A percentile compares a stretch with the other conserved stretches of the same genome.
Conservation (phyloP, 176 grass and related monocot species). For the Panicum miliaceum region DNA sequence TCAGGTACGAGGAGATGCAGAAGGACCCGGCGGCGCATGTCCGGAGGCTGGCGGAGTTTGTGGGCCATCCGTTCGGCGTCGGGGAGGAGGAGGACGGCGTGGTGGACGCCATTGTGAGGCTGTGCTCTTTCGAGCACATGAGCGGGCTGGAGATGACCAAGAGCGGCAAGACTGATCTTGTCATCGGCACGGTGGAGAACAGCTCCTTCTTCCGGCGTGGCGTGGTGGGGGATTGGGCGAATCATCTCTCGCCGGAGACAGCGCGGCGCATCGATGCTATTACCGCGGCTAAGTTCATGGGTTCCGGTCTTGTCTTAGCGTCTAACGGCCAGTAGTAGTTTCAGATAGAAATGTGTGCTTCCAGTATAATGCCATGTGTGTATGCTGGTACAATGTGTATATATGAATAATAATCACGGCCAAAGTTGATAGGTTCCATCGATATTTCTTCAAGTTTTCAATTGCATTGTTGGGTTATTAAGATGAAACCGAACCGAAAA, state of each 20-base stretch:
- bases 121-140: slow-evolving; percentile 44
- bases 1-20: slow-evolving; percentile 46
- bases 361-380: background rate
- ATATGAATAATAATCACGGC: background rate
- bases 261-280: slow-evolving; percentile 20
- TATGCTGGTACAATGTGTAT: too few relatives aligned
- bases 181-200: background rate
- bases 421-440: background rate
- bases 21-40: background rate
- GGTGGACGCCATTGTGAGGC: slow-evolving; percentile 4
- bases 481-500: too few relatives aligned
- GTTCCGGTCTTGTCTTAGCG: background rate
- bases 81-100: background rate
- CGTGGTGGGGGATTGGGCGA: slow-evolving; percentile 26
- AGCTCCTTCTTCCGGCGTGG: slow-evolving; percentile 21
- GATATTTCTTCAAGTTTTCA: background rate
- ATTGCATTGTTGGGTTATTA: too few relatives aligned
- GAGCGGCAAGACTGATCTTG: background rate
- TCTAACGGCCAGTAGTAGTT: background rate
- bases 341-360: background rate
- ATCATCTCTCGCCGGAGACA: slow-evolving; percentile 34
- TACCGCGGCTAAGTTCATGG: background rate
- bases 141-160: background rate
- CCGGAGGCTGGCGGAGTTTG: slow-evolving; percentile 22
- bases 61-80: background rate